Evolutionary conservation across 2,329 filamentous ascomycete species (phyloP).

Genomic region (Diaporthe vaccinii): DNA sequence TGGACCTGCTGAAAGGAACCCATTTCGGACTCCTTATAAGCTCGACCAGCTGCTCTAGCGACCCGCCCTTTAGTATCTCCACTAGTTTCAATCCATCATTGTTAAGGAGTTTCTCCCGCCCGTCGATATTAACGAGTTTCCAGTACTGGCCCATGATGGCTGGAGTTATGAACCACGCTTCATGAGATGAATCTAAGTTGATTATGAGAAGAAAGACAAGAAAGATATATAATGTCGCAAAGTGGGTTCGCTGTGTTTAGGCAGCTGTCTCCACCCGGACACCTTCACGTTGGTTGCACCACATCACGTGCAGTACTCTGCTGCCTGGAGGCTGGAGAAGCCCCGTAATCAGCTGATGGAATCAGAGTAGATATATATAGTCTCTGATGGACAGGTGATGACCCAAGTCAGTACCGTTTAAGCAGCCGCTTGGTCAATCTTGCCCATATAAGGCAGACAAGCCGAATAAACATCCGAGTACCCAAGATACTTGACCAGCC

Average conservation of each 20-base stretch:
- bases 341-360: neutral
- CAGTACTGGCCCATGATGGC: neutral
- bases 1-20: neutral
- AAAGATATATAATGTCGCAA: neutral
- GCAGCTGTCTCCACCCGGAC: neutral
- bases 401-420: neutral
- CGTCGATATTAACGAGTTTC: neutral
- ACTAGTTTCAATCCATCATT: too few relatives aligned
- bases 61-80: neutral
- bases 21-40: neutral
- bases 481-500: neutral
- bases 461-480: conserved; percentile 9
- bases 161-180: neutral
- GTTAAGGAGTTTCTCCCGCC: neutral
- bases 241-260: too few relatives aligned
- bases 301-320: neutral
- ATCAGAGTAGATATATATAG: rapidly evolving
- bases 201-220: neutral
- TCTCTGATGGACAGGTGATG: neutral
- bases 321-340: neutral
- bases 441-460: conserved; percentile 18
- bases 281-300: neutral
- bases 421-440: neutral
- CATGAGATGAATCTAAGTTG: neutral
- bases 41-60: neutral